Percentiles rank a stretch among this genome's conserved stretches.
These are phyloP conservation scores for Immersiporthe knoxdaviesiana DNA, from an alignment of 2,329 filamentous ascomycete species.

Conservation along the genomic window DNA sequence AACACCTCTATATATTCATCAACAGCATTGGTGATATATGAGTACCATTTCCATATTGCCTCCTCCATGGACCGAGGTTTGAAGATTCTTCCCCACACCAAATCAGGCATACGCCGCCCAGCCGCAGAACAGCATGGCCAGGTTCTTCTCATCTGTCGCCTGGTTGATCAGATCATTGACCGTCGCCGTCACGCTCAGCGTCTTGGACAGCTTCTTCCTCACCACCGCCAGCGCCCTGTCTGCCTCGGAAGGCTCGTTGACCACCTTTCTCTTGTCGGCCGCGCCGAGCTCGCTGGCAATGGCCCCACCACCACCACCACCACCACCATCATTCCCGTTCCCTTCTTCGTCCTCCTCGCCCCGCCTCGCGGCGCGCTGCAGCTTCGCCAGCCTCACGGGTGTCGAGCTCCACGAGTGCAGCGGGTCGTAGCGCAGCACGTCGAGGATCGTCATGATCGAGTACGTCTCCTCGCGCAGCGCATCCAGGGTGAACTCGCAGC, in stretches of 20 bases:
- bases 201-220: conserved; percentile 93
- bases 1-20: too few relatives aligned
- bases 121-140: conserved; percentile 85
- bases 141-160: conserved; percentile 87
- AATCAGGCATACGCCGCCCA: conserved; percentile 48
- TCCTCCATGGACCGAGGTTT: too few relatives aligned
- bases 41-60: too few relatives aligned
- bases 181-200: conserved; percentile 88
- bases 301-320: conserved; percentile 38
- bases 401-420: conserved; percentile 95
- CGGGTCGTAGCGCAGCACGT: conserved; percentile 97
- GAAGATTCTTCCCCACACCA: too few relatives aligned
- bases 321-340: too few relatives aligned
- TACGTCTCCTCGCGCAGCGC: conserved; percentile 94
- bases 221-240: conserved; percentile 91
- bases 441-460: conserved; percentile 97
- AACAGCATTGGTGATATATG: too few relatives aligned
- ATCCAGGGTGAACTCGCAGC: conserved; percentile 96
- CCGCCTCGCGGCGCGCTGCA: conserved; percentile 62
- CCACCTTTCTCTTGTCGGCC: conserved; percentile 43
- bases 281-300: conserved; percentile 42
- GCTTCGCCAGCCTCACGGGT: conserved; percentile 64
- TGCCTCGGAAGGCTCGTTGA: conserved; percentile 72
- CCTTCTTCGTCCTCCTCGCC: conserved; percentile 42
- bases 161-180: conserved; percentile 98